Conservation (phyloP, 2,329 filamentous ascomycete genomes). For the Purpureocillium lavendulum region DNA sequence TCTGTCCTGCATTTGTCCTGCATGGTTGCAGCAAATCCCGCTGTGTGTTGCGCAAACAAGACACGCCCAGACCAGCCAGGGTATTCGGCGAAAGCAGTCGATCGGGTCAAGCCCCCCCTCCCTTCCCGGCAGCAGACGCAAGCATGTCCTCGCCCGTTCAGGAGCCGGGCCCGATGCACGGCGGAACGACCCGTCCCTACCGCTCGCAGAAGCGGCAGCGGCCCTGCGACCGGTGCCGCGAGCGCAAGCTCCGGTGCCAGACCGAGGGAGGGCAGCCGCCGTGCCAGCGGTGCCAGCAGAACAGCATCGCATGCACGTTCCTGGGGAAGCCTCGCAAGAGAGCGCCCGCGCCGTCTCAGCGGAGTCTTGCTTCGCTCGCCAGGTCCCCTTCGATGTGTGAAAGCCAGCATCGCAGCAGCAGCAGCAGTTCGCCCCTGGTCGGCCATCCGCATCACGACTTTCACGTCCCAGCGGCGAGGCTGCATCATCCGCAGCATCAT, state of each 20-base stretch:
- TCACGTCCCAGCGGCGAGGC: neutral
- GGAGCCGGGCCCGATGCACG: neutral
- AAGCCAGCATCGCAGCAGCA: neutral
- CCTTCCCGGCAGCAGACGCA: neutral
- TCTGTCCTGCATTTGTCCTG: too few species aligned
- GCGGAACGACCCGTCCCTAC: slow-evolving; percentile 4
- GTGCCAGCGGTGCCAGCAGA: slow-evolving; percentile 3
- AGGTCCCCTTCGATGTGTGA: neutral
- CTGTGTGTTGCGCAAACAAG: too few species aligned
- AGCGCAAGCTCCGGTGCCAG: slow-evolving; percentile 8
- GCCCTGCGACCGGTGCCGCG: too few species aligned
- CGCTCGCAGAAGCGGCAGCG: slow-evolving; percentile 6
- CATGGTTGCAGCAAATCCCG: too few species aligned
- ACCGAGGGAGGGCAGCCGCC: neutral
- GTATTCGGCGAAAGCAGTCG: too few species aligned
- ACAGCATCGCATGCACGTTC: slow-evolving; percentile 6
- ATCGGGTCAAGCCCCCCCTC: too few species aligned
- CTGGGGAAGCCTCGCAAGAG: slow-evolving; percentile 6
- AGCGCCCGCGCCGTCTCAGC: too few species aligned
- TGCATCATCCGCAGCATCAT: neutral
- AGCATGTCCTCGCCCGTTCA: neutral
- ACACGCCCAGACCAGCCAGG: too few species aligned
- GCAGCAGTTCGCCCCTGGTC: neutral
- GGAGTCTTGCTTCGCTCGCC: too few species aligned
- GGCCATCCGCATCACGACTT: neutral